A percentile compares a stretch with the other conserved stretches of the same genome.
Conservation (phyloP, 2,329 filamentous ascomycete genomes). For the Sarocladium oryzae region DNA sequence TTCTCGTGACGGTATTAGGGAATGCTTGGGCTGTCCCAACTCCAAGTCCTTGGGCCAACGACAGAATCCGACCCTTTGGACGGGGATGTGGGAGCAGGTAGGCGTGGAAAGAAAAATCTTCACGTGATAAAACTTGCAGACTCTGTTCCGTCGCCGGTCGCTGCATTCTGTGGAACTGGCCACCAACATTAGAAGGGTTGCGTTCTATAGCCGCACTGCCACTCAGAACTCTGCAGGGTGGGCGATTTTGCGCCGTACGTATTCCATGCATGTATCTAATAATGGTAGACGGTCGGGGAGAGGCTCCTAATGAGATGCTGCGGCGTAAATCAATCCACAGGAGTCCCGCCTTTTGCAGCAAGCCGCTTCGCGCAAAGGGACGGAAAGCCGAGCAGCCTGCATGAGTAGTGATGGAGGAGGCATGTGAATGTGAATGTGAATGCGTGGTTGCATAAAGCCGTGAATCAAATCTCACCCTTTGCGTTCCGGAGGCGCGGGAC, state of each 20-base stretch:
- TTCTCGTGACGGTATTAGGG: neutral
- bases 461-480: neutral
- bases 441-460: neutral
- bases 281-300: too few relatives aligned
- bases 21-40: neutral
- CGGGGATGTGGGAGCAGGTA: neutral
- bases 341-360: too few relatives aligned
- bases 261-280: too few relatives aligned
- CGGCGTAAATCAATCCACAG: too few relatives aligned
- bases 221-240: neutral
- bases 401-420: neutral
- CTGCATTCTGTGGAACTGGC: too few relatives aligned
- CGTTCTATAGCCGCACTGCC: too few relatives aligned
- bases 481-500: neutral
- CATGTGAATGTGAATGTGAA: neutral
- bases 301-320: too few relatives aligned
- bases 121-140: too few relatives aligned
- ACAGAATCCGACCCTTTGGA: neutral
- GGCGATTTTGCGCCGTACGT: neutral
- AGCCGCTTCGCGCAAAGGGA: too few relatives aligned
- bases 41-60: neutral
- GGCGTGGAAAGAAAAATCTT: neutral
- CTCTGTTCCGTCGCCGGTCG: too few relatives aligned
- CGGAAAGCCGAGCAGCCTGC: neutral
- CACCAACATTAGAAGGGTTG: too few relatives aligned